Evolutionary conservation across 768 basidiomycete genomes (phyloP), one percentile per base, ranked within the genome.

Genomic region (Tricholoma sp.): DNA sequence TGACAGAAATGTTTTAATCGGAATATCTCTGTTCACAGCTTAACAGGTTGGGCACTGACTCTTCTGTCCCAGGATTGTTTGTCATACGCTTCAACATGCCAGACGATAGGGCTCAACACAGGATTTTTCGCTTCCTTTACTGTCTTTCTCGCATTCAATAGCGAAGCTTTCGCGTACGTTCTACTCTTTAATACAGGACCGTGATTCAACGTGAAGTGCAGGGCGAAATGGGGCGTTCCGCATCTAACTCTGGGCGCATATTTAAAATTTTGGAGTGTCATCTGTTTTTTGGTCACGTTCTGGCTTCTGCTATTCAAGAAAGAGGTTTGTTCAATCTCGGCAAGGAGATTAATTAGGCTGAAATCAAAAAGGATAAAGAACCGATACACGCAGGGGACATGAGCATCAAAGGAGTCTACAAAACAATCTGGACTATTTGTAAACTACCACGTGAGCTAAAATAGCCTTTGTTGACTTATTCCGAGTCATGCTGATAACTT

Each of bases 61-160:
- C 79, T 86, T 32, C 83, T 99, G 49, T 98, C 96, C 2, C 86
- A 91, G 59, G 94, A 94, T 61, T 95, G 94, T 67, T 73, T 98
- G 35, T 93, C 95, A 16, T 99, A 95, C 66, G 97, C 97, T 3
- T 97, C 94, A 16, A 98, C 95, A 6, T 98, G 96, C 57, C 97
- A 99, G 71, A 98, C 97, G 0, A 92, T 98, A 59, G 97, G 97
- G 11, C 79, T 99, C 22, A 98, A 96, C 64, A 90, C 91, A 1
- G 97, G 97, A 5, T 98, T 88, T 71, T 95, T 98, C 66, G 82
- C 94, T 29, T 94, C 93, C 2, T 98, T 97, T 68, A 99, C 97
- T 7, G 94, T 98, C 5, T 98, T 98, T 68, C 81, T 99, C 41
- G 97, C 97, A 0, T 85, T 99, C 68, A 99, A 98, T 68, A 94